phyloP scores from a whole-genome alignment of 495 filamentous ascomycete species.

The Thermothielavioides terrestris region DNA sequence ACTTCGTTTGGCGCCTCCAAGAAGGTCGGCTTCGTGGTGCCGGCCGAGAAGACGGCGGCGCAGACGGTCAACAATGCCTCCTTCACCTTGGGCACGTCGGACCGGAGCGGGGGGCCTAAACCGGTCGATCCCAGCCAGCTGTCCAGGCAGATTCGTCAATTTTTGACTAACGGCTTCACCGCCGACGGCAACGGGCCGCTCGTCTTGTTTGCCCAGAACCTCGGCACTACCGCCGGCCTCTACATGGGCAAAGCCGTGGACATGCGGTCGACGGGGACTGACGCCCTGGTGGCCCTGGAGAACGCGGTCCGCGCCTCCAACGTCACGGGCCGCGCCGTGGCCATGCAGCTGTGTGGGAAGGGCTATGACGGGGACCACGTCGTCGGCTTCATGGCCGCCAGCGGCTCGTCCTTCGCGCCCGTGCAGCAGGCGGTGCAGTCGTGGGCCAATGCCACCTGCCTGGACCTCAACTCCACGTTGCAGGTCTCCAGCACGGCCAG shows the following conservation, averaged over 20 bases:
- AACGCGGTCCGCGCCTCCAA: not conserved
- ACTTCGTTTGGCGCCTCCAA: conserved; percentile 21
- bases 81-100: conserved; percentile 6
- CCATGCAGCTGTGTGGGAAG: conserved; percentile 32
- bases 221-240: conserved; percentile 7
- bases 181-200: conserved; percentile 1
- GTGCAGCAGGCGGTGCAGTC: conserved; percentile 26
- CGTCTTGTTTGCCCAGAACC: conserved; percentile 9
- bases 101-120: not conserved
- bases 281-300: conserved; percentile 15
- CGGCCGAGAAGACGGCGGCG: not conserved
- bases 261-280: too few species aligned
- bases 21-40: too few species aligned
- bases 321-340: conserved; percentile 9
- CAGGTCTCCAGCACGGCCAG: conserved; percentile 11
- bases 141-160: conserved; percentile 5
- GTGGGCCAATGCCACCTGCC: conserved; percentile 29
- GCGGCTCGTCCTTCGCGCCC: conserved; percentile 25
- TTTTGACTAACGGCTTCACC: not conserved
- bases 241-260: conserved; percentile 20
- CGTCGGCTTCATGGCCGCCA: conserved; percentile 28
- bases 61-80: not conserved
- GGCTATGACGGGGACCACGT: conserved; percentile 20
- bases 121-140: not conserved
- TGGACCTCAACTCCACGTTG: conserved; percentile 16